Conservation (phyloP, 768 basidiomycete genomes). For the Trichaptum fuscoviolaceum region DNA sequence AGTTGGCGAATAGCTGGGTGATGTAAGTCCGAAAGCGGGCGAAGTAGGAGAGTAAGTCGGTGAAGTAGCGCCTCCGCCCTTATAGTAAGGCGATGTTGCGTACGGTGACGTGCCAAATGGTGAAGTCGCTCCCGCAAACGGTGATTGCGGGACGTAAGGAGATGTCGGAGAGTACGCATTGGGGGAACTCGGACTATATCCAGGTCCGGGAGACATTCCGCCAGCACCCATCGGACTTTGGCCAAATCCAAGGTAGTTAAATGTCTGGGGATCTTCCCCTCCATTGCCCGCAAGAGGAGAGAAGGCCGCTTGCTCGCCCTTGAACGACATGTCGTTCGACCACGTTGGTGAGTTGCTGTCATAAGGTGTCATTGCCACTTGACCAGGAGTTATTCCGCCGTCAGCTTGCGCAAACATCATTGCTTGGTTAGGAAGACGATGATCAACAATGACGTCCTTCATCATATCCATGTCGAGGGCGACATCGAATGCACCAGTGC, state of each 20-base stretch:
- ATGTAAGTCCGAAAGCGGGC: conserved; percentile 75
- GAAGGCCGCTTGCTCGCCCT: conserved; percentile 85
- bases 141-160: conserved; percentile 82
- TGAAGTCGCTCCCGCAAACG: conserved; percentile 77
- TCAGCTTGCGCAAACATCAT: conserved; percentile 76
- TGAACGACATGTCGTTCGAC: conserved; percentile 63
- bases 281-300: conserved; percentile 86
- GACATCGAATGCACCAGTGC: conserved; percentile 94
- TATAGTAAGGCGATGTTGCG: conserved; percentile 81
- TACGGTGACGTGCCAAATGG: conserved; percentile 79
- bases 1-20: conserved; percentile 62
- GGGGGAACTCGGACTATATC: conserved; percentile 90
- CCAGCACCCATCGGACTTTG: conserved; percentile 82
- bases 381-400: conserved; percentile 86
- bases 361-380: conserved; percentile 95
- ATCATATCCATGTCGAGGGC: conserved; percentile 97
- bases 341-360: conserved; percentile 86
- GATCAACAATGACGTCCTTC: conserved; percentile 97
- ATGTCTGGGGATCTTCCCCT: conserved; percentile 75
- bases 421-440: conserved; percentile 81
- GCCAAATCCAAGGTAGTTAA: conserved; percentile 72
- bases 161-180: conserved; percentile 87
- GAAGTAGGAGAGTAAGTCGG: conserved; percentile 89
- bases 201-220: conserved; percentile 84
- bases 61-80: conserved; percentile 60